These are phyloP conservation scores for Baorangia bicolor DNA, from an alignment of 768 basidiomycete species.

Conservation along the genomic window DNA sequence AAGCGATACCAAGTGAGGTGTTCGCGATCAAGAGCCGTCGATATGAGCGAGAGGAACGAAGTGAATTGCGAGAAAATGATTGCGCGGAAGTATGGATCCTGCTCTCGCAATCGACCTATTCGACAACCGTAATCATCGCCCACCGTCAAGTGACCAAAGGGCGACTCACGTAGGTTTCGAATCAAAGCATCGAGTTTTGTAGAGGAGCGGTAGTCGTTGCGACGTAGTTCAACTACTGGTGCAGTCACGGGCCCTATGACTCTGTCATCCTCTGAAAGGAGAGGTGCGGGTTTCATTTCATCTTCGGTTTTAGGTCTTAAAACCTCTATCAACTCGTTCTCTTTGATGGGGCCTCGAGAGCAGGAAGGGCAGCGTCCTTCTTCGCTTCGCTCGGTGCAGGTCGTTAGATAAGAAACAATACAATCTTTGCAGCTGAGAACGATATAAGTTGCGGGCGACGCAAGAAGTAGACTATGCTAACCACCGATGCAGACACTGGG, in stretches of 20 bases:
- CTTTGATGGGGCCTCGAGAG: conserved; percentile 62
- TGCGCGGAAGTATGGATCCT: conserved; percentile 77
- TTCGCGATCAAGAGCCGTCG: conserved; percentile 67
- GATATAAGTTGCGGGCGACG: neutral
- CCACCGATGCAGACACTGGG: conserved; percentile 78
- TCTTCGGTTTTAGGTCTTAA: conserved; percentile 34
- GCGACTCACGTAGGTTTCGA: conserved; percentile 59
- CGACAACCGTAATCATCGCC: neutral
- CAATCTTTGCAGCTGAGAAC: conserved; percentile 82
- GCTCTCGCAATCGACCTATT: conserved; percentile 58
- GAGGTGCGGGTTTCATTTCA: neutral
- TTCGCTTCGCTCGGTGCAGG: conserved; percentile 67
- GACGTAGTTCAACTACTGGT: conserved; percentile 56
- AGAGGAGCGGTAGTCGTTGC: conserved; percentile 84
- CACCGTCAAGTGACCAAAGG: neutral
- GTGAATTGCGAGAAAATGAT: conserved; percentile 93
- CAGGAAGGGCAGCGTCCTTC: conserved; percentile 81
- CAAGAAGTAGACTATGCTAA: conserved; percentile 28
- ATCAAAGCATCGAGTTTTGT: conserved; percentile 89
- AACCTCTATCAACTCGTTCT: conserved; percentile 63
- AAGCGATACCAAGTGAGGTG: conserved; percentile 71
- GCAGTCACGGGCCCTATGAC: conserved; percentile 25
- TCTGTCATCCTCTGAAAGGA: conserved; percentile 12
- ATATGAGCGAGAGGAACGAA: conserved; percentile 81
- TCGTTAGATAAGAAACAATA: conserved; percentile 69